These are phyloP conservation scores for Arthrobotrys pseudoclavata DNA, from an alignment of 2,329 filamentous ascomycete genomes.

Conservation along the genomic window DNA sequence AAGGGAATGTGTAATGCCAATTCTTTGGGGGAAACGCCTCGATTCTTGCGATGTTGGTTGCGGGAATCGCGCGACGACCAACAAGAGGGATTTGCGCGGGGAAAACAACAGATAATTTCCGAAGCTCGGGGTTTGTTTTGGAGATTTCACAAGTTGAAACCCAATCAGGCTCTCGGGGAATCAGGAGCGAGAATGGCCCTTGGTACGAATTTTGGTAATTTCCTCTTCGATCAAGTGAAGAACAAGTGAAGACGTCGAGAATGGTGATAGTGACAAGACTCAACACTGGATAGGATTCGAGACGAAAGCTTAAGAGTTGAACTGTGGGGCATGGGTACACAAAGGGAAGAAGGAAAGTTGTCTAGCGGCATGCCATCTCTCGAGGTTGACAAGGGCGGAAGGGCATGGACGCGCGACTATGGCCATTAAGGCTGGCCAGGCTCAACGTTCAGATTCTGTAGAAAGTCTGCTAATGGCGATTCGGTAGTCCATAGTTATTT, in stretches of 20 bases:
- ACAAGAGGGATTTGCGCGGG: conserved; percentile 1
- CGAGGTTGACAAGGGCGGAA: conserved; percentile 13
- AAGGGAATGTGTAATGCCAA: conserved; percentile 37
- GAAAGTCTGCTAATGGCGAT: conserved; percentile 35
- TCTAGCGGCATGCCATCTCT: conserved; percentile 41
- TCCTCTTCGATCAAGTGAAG: conserved; percentile 26
- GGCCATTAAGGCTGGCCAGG: conserved; percentile 42
- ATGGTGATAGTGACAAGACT: conserved; percentile 30
- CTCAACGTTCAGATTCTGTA: conserved; percentile 4
- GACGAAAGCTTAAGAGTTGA: conserved; percentile 20
- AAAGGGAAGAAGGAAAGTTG: conserved; percentile 26
- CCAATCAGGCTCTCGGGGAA: conserved; percentile 33
- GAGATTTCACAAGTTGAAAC: conserved; percentile 16
- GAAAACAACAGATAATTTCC: conserved; percentile 43
- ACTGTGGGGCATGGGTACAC: conserved; percentile 38
- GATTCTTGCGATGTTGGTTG: conserved; percentile 24
- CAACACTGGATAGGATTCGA: background rate
- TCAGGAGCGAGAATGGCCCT: conserved; percentile 30
- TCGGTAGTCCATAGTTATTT: conserved; percentile 9
- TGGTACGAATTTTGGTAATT: conserved; percentile 39
- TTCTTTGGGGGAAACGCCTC: conserved; percentile 20
- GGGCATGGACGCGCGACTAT: conserved; percentile 32
- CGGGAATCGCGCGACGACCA: conserved; percentile 43
- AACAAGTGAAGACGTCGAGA: conserved; percentile 24
- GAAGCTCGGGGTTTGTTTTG: conserved; percentile 29